A percentile compares a stretch with the other conserved stretches of the same genome.
Conservation (phyloP, 352 stramenopile genomes). For the Achlya hypogyna region DNA sequence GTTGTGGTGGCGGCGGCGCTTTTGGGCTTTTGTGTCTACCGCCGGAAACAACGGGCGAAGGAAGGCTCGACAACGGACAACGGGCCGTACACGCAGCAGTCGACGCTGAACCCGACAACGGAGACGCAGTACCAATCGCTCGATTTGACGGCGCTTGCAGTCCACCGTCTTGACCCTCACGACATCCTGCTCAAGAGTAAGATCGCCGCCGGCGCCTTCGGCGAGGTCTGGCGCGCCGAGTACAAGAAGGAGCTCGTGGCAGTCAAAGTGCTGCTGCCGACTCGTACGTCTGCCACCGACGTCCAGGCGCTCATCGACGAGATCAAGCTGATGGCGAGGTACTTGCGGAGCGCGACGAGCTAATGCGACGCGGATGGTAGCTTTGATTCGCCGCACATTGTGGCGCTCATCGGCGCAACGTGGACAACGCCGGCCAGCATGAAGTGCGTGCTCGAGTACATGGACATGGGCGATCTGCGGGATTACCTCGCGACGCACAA, state of each 20-base stretch:
- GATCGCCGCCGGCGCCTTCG: neutral
- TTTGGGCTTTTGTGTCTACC: neutral
- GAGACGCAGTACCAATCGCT: neutral
- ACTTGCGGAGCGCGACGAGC: neutral
- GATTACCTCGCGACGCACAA: neutral
- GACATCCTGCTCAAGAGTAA: neutral
- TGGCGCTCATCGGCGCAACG: neutral
- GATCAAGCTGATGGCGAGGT: neutral
- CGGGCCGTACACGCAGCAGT: neutral
- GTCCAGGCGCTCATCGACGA: conserved; percentile 7
- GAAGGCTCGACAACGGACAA: neutral
- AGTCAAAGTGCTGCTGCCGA: neutral
- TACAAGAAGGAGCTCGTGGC: neutral
- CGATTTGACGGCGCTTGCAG: neutral
- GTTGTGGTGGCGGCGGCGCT: neutral
- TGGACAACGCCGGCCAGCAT: neutral
- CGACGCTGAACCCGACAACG: neutral
- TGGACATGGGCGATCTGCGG: conserved; percentile 13
- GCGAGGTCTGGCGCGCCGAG: neutral
- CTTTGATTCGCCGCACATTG: neutral
- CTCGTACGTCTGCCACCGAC: neutral
- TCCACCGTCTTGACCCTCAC: neutral
- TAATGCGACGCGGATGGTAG: neutral
- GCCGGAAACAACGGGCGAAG: neutral
- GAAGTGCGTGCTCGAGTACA: conserved; percentile 12